Conservation (phyloP, 1,139 yeast species). For the Saccharomyces hybrid region DNA sequence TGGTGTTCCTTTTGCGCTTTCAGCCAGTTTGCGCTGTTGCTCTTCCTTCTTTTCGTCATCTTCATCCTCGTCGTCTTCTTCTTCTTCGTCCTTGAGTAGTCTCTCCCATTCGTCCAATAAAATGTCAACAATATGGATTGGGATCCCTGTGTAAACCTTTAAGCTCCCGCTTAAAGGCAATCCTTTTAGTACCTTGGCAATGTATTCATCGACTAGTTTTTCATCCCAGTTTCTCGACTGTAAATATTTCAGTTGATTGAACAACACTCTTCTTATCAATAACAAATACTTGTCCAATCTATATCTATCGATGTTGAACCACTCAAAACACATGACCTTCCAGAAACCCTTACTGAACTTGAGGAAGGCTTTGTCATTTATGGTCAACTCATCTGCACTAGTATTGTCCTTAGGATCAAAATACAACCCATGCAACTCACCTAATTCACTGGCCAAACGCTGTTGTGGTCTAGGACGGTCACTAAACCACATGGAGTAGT, state of each 20-base stretch:
- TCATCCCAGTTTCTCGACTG: conserved; percentile 50
- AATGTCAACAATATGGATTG: conserved; percentile 80
- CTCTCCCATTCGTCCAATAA: conserved; percentile 77
- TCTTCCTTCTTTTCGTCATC: conserved; percentile 34
- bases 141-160: conserved; percentile 64
- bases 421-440: conserved; percentile 42
- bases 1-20: conserved; percentile 44
- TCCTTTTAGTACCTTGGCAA: conserved; percentile 33
- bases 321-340: conserved; percentile 70
- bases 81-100: conserved; percentile 44
- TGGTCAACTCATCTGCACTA: conserved; percentile 29
- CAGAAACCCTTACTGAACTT: conserved; percentile 72
- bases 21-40: conserved; percentile 17
- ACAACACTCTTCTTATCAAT: conserved; percentile 68
- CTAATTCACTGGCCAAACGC: conserved; percentile 66
- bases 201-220: conserved; percentile 41
- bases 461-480: conserved; percentile 93
- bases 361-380: conserved; percentile 31
- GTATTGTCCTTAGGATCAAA: conserved; percentile 17
- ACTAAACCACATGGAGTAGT: conserved; percentile 92
- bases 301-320: conserved; percentile 80
- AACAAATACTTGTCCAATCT: conserved; percentile 81
- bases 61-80: conserved; percentile 35
- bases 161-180: conserved; percentile 54
- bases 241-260: conserved; percentile 56